Evolutionary conservation across 345 rosid genomes (phyloP), one percentile per base, ranked within the genome.

Genomic region (Clausena lansium): DNA sequence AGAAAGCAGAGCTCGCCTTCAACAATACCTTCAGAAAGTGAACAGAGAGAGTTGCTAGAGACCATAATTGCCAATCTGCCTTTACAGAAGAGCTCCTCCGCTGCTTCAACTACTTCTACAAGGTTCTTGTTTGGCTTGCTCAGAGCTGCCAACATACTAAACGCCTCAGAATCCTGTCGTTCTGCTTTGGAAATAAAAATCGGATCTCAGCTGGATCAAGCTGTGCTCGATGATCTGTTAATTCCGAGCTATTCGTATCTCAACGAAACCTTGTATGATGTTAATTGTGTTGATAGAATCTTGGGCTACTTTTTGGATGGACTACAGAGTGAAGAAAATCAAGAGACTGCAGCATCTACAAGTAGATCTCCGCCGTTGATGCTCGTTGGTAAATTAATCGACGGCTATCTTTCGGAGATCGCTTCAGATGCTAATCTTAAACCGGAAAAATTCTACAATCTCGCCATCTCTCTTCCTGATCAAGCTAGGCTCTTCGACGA

Each of bases 211-310:
- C 93, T 96, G 15, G 98, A 96, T 41, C 86, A 85, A 83, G 97
- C 95, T 52, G 87, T 93, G 50, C 90, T 94, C 14, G 99, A 96
- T 81, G 99, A 96, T 85, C 78, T 96, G 30, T 87, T 96, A 71
- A 92, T 96, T 58, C 99, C 99, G 4, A 96, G 99, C 82, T 96
- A 96, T 69, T 96, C 99, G 0, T 92, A 94, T 85, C 91, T 94
- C 45, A 91, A 91, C 70, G 99, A 96, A 81, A 96, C 99, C 0
- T 80, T 96, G 70, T 96, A 96, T 68, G 97, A 96, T 45, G 98
- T 96, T n/a, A 94, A 94, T 82, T 92, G 97, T 84, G 83, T 96
- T 11, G 97, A 92, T 85, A 92, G 97, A 74, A 92, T 96, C 57
- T 74, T 96, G 50, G 81, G 88, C 41, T 83, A 88, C 80, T 96